These are phyloP conservation scores for Bassia scoparia DNA, from an alignment of 148 eudicot species.

Conservation along the genomic window DNA sequence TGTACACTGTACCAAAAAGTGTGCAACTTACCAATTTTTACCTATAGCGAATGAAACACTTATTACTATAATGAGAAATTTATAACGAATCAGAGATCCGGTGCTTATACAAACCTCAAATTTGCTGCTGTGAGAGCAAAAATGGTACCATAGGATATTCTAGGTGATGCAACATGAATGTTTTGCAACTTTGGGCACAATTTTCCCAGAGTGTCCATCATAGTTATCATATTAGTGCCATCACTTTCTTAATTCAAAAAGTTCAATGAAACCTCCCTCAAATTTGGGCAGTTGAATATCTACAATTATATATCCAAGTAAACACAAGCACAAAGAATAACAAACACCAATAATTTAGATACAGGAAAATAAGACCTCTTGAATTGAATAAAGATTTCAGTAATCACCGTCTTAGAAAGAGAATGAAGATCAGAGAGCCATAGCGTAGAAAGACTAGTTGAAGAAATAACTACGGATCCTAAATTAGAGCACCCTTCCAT, in stretches of 20 bases:
- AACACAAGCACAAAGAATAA: conserved; percentile 10
- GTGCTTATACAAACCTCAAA: too few relatives aligned
- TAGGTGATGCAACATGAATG: conserved; percentile 73
- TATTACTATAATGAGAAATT: too few relatives aligned
- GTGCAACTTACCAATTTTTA: too few relatives aligned
- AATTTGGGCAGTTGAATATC: conserved; percentile 83
- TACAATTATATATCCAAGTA: conserved; percentile 25
- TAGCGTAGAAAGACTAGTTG: conserved; percentile 64
- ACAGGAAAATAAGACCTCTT: not conserved
- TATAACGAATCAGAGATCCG: not conserved
- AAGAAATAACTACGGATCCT: conserved; percentile 57
- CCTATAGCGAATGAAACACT: too few relatives aligned
- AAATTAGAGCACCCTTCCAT: conserved; percentile 86
- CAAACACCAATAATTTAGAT: not conserved
- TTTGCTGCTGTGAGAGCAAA: too few relatives aligned
- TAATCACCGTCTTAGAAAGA: conserved; percentile 73
- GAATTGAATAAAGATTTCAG: not conserved
- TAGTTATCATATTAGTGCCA: too few relatives aligned
- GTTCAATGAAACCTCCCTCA: conserved; percentile 71
- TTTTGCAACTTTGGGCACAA: conserved; percentile 79
- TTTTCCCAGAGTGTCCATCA: conserved; percentile 70
- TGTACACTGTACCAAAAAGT: not conserved
- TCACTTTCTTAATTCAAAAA: conserved; percentile 71
- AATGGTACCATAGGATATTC: too few relatives aligned
- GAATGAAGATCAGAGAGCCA: conserved; percentile 94